Conservation (phyloP, 176 grass and related monocot species). For the Zea mays region Zm-B73-REFERENCE-NAM-5.0 NC_050099.1:6984501-6985000, state of each 20-base stretch:
- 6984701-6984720: too few species aligned
- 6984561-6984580: slow-evolving; percentile 58
- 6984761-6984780: too few species aligned
- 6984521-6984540: slow-evolving; percentile 37
- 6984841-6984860: slow-evolving; percentile 57
- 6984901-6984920: slow-evolving; percentile 49
- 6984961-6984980: neutral
- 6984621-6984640: slow-evolving; percentile 58
- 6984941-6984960: slow-evolving; percentile 4
- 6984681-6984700: too few species aligned
- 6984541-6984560: slow-evolving; percentile 22
- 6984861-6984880: slow-evolving; percentile 53
- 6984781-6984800: slow-evolving; percentile 41
- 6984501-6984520: slow-evolving; percentile 37
- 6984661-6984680: slow-evolving; percentile 42
- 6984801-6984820: neutral
- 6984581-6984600: slow-evolving; percentile 52
- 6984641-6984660: slow-evolving; percentile 48
- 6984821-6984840: neutral
- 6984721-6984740: too few species aligned
- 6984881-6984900: slow-evolving; percentile 38
- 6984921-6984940: slow-evolving; percentile 30
- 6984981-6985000: neutral
- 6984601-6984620: slow-evolving; percentile 48
- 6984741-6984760: too few species aligned